Base-by-base conservation (phyloP, 768 basidiomycete genomes). In the Trametes coccinea region DNA sequence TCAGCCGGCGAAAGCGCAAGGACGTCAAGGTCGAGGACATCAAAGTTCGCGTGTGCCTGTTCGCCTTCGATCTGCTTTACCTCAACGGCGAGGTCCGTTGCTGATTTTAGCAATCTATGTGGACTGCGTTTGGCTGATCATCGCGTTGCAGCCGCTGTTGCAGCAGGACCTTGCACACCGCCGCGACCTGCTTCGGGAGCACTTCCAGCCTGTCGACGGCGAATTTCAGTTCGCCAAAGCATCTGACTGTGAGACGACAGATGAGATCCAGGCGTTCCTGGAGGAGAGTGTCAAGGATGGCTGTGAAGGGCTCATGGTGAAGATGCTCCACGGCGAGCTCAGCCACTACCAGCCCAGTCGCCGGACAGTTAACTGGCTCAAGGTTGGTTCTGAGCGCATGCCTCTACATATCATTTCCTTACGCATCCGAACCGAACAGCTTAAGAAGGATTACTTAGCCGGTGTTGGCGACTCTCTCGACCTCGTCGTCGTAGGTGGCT, bases 271-370 rank as follows among this genome's bases (percentile, higher is more conserved):
- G 71, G 72, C 82, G 1, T 98, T 99, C 81, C 78, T 99, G 8
- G 96, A 98, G 71, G 92, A 95, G 66, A 95, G 92, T 73, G 93
- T 99, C 66, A 98, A 95, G 72, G 97, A 98, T 71, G 95, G 96
- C 2, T 98, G 97, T 72, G 97, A 99, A 74, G 97, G 97, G 9
- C 83, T 99, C 48, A 99, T 99, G 97, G 93, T 99, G 61, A 99
- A 99, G 79, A 96, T 97, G 94, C 78, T 99, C 16, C 93, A 96
- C 44, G 89, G 85, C 48, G 89, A 93, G 41, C 92, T 89, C 6
- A 93, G 94, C 73, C 92, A 84, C 69, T 99, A 99, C 71, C 95
- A 98, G 75, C 97, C 97, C 8, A 96, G 93, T 73, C 79, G 96
- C 60, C 80, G 97, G 43, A 95, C 92, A 76, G 90, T 98, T 56